Conservation (phyloP, 306 rosid genomes). For the Rosa chinensis region DNA sequence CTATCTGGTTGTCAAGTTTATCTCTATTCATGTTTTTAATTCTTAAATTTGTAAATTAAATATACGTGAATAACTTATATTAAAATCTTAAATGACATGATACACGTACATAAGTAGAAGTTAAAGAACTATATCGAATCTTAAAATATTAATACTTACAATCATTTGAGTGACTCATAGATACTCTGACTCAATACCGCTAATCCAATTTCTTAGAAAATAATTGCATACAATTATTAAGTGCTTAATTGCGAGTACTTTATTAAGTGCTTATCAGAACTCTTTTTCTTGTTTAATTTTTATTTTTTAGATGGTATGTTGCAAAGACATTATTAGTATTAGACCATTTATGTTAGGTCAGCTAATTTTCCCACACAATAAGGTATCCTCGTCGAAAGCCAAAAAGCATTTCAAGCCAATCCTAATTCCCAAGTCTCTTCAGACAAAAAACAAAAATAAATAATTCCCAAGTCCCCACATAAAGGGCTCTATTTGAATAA, state of each 20-base stretch:
- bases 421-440: conserved; percentile 5
- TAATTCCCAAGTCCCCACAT: conserved; percentile 4
- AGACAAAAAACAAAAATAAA: background rate
- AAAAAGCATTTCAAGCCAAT: conserved; percentile 1
- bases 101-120: background rate
- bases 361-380: background rate
- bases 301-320: background rate
- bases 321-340: background rate
- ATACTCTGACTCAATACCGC: background rate
- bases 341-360: background rate
- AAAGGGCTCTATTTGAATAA: conserved; percentile 4
- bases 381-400: background rate
- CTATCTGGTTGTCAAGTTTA: background rate
- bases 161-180: background rate
- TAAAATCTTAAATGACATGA: background rate
- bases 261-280: background rate
- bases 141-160: too few species aligned
- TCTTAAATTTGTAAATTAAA: background rate
- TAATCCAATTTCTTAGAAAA: background rate
- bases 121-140: background rate
- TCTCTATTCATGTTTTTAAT: background rate
- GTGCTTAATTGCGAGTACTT: background rate
- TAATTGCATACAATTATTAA: background rate
- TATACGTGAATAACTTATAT: background rate
- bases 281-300: background rate